phyloP scores from a whole-genome alignment of 345 rosid genomes.

The Corchorus olitorius region DNA sequence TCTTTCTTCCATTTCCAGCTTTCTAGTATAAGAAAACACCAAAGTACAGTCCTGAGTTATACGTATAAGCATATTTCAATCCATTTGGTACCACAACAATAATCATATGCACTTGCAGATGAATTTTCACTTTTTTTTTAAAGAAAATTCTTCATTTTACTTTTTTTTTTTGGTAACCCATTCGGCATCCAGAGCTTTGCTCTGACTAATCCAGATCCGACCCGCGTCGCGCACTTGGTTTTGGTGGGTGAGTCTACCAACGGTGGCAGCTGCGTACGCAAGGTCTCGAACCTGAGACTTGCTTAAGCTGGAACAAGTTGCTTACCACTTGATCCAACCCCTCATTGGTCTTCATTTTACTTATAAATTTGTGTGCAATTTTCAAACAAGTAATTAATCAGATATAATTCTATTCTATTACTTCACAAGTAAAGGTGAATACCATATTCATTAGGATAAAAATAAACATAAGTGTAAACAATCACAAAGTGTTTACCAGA shows the following conservation, averaged over 20 bases:
- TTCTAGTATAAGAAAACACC: conserved; percentile 6
- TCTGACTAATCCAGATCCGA: no score
- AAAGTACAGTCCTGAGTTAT: neutral
- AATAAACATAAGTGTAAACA: neutral
- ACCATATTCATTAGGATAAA: neutral
- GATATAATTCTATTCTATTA: neutral
- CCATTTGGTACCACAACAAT: no score
- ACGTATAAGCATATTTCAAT: neutral
- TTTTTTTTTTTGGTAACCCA: neutral
- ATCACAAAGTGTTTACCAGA: neutral
- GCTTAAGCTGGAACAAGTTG: no score
- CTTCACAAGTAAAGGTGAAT: neutral
- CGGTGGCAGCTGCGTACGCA: no score
- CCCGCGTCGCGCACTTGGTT: no score
- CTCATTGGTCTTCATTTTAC: neutral
- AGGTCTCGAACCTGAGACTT: no score
- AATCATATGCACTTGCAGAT: neutral
- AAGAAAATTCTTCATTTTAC: no score
- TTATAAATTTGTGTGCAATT: neutral
- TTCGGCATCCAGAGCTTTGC: no score
- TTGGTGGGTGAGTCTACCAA: no score
- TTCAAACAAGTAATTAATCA: neutral
- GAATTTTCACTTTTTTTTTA: neutral
- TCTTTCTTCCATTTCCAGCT: neutral
- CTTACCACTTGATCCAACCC: no score